These are phyloP conservation scores for Cardiospermum halicacabum DNA, from an alignment of 345 rosid species.

Conservation along the genomic window DNA sequence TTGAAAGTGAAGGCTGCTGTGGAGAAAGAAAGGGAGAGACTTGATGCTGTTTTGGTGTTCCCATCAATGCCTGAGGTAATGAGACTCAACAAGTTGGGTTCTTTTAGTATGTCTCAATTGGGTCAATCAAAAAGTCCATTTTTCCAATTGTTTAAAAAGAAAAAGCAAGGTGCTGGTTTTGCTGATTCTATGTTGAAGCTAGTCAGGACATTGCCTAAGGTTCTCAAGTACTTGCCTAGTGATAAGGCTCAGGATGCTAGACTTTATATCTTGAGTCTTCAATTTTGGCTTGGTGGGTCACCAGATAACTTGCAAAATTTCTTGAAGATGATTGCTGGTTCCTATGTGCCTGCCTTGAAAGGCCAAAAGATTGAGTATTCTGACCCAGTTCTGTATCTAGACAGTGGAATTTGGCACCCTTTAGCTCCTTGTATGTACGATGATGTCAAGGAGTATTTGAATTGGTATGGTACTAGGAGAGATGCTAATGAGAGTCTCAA, in stretches of 20 bases:
- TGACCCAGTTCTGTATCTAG: slow-evolving; percentile 90
- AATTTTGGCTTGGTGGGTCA: slow-evolving; percentile 99
- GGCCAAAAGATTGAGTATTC: slow-evolving; percentile 69
- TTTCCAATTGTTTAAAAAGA: slow-evolving; percentile 87
- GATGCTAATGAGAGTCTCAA: slow-evolving; percentile 75
- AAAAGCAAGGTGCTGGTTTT: slow-evolving; percentile 91
- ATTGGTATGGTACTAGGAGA: slow-evolving; percentile 85
- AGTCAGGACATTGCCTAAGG: slow-evolving; percentile 92
- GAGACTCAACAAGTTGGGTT: slow-evolving; percentile 95
- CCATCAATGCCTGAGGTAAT: slow-evolving; percentile 99
- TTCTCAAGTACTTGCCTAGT: slow-evolving; percentile 91
- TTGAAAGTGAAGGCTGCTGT: slow-evolving; percentile 82
- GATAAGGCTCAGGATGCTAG: slow-evolving; percentile 99
- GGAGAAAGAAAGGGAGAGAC: slow-evolving; percentile 91
- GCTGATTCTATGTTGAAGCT: slow-evolving; percentile 97
- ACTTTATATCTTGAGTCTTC: slow-evolving; percentile 89
- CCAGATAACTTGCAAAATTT: slow-evolving; percentile 94
- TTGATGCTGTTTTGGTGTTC: slow-evolving; percentile 94
- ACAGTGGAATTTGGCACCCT: slow-evolving; percentile 95
- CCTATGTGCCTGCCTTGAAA: slow-evolving; percentile 82
- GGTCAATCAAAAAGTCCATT: slow-evolving; percentile 95
- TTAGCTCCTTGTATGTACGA: slow-evolving; percentile 93
- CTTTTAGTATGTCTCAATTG: slow-evolving; percentile 95
- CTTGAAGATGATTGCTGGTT: slow-evolving; percentile 87
- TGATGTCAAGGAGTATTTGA: slow-evolving; percentile 92